A percentile compares a stretch with the other conserved stretches of the same genome.
phyloP scores from a whole-genome alignment of 768 basidiomycete species.

The Tylopilus vinaceipallidus region DNA sequence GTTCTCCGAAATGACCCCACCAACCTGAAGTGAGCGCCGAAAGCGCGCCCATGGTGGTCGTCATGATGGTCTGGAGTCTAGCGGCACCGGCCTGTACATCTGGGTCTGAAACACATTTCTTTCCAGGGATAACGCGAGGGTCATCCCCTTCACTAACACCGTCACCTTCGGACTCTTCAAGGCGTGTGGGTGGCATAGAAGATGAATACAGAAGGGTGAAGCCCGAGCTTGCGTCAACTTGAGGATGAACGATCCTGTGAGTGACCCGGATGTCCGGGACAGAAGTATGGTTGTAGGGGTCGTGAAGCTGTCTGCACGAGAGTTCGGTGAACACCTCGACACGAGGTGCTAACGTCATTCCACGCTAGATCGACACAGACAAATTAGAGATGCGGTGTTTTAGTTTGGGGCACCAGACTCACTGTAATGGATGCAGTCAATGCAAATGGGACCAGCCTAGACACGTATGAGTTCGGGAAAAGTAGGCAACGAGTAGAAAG shows the following conservation, averaged over 20 bases:
- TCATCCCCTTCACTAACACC: slow-evolving; percentile 37
- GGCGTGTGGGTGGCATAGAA: neutral
- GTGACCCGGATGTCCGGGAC: neutral
- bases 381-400: neutral
- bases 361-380: slow-evolving; percentile 48
- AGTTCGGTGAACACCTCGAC: slow-evolving; percentile 80
- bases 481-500: neutral
- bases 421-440: slow-evolving; percentile 67
- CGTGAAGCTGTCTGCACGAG: slow-evolving; percentile 60
- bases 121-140: slow-evolving; percentile 37
- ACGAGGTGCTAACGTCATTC: slow-evolving; percentile 75
- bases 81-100: slow-evolving; percentile 69
- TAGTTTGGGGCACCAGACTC: slow-evolving; percentile 20
- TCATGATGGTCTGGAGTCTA: slow-evolving; percentile 73
- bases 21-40: slow-evolving; percentile 82
- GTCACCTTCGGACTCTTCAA: slow-evolving; percentile 22
- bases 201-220: slow-evolving; percentile 13
- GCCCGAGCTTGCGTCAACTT: slow-evolving; percentile 5
- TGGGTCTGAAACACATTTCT: slow-evolving; percentile 45
- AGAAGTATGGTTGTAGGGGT: slow-evolving; percentile 40
- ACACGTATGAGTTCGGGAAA: slow-evolving; percentile 5
- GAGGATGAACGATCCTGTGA: slow-evolving; percentile 2
- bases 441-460: slow-evolving; percentile 72
- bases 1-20: slow-evolving; percentile 83
- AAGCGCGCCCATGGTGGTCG: slow-evolving; percentile 72